Evolutionary conservation across 495 filamentous ascomycete species (phyloP).

Genomic region (Daldinia grandis): DNA sequence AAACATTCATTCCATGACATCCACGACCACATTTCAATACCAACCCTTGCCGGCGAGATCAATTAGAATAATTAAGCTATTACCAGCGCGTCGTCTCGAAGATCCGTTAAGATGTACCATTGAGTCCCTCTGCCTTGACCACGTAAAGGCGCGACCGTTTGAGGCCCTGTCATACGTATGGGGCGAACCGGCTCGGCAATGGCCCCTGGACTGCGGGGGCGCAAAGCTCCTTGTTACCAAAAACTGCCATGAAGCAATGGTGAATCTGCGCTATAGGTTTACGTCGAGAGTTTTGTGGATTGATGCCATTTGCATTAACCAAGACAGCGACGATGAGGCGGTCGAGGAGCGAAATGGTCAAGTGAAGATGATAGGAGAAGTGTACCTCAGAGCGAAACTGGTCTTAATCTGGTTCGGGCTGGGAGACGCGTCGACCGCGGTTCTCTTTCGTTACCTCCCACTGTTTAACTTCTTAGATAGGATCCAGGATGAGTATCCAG

Average conservation of each 20-base stretch:
- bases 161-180: neutral
- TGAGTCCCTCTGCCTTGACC: neutral
- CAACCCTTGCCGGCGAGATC: neutral
- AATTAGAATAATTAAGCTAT: neutral
- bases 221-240: neutral
- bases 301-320: neutral
- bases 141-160: neutral
- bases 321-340: neutral
- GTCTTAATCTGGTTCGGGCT: neutral
- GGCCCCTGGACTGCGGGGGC: neutral
- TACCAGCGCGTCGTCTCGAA: neutral
- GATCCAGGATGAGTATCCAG: neutral
- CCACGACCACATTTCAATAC: neutral
- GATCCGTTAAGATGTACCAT: neutral
- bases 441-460: neutral
- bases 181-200: neutral
- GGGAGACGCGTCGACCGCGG: neutral
- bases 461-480: neutral
- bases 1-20: neutral
- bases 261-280: neutral
- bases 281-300: neutral
- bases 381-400: neutral
- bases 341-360: neutral
- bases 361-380: neutral
- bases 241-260: neutral